A percentile compares a stretch with the other conserved stretches of the same genome.
Evolutionary conservation across 2,329 filamentous ascomycete species (phyloP).

Genomic region (Paradendryphiella salina): DNA sequence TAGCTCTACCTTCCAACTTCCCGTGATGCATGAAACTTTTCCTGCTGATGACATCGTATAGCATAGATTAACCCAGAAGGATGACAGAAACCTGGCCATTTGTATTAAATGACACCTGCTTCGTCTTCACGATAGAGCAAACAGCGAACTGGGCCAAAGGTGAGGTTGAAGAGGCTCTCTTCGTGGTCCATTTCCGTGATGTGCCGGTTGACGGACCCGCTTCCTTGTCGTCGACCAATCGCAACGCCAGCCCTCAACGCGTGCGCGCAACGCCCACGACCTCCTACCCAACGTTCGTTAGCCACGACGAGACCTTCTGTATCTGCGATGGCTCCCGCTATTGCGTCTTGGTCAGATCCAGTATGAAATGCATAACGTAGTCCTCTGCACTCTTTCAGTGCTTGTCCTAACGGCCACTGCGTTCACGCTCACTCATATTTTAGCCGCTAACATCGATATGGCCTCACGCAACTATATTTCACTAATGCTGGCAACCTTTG

Average conservation of each 20-base stretch:
- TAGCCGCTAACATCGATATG: constrained; percentile 29
- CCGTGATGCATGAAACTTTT: too few species aligned
- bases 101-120: too few species aligned
- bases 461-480: constrained; percentile 19
- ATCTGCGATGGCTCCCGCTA: constrained; percentile 25
- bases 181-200: neutral
- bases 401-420: constrained; percentile 23
- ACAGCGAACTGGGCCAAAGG: too few species aligned
- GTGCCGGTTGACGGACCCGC: neutral
- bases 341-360: neutral
- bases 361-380: constrained; percentile 36
- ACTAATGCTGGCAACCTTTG: constrained; percentile 24
- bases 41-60: too few species aligned
- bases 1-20: neutral
- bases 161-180: too few species aligned
- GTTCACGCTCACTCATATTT: constrained; percentile 27
- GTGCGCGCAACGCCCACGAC: constrained; percentile 16
- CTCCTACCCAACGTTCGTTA: constrained; percentile 13
- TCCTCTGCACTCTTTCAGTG: constrained; percentile 10
- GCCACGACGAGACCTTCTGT: constrained; percentile 18
- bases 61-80: too few species aligned
- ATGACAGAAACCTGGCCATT: too few species aligned
- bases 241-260: constrained; percentile 12
- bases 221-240: constrained; percentile 19
- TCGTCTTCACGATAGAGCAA: too few species aligned